These are phyloP conservation scores for Didymella arachidicola DNA, from an alignment of 2,329 filamentous ascomycete genomes.

Conservation along the genomic window DNA sequence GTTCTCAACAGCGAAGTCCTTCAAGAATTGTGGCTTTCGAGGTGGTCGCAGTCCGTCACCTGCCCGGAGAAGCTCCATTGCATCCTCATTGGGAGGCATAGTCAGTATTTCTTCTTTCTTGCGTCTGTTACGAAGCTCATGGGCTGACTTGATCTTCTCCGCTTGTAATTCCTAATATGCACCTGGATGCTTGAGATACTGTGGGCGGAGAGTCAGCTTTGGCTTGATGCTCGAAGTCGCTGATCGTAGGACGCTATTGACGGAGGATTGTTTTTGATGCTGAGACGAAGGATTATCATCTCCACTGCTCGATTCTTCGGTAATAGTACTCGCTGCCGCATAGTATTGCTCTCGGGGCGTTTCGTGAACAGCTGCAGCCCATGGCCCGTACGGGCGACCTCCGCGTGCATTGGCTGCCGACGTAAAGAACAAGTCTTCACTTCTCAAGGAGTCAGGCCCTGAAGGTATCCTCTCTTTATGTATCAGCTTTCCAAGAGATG, in stretches of 20 bases:
- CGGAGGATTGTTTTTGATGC: neutral
- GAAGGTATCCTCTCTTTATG: conserved; percentile 9
- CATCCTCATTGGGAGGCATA: neutral
- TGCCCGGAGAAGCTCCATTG: neutral
- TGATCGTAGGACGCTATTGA: neutral
- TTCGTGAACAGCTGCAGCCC: neutral
- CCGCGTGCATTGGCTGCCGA: neutral
- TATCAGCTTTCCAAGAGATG: conserved; percentile 2
- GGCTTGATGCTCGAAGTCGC: neutral
- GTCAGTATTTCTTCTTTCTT: neutral
- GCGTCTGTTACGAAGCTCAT: neutral
- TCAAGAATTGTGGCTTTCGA: neutral
- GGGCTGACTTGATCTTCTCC: neutral
- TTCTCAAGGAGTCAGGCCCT: conserved; percentile 1
- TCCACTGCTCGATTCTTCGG: neutral
- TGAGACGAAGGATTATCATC: neutral
- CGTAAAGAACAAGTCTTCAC: neutral
- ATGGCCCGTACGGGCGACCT: neutral
- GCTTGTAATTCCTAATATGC: conserved; percentile 13
- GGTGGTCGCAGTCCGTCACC: neutral
- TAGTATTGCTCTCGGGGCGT: neutral
- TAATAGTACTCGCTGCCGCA: neutral
- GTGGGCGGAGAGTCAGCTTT: neutral
- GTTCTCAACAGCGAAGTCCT: neutral
- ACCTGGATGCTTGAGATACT: conserved; percentile 1